Percentiles rank a stretch among this genome's conserved stretches.
phyloP scores from a whole-genome alignment of 1,139 yeast genomes.

The Kodamaea fungicola region DNA sequence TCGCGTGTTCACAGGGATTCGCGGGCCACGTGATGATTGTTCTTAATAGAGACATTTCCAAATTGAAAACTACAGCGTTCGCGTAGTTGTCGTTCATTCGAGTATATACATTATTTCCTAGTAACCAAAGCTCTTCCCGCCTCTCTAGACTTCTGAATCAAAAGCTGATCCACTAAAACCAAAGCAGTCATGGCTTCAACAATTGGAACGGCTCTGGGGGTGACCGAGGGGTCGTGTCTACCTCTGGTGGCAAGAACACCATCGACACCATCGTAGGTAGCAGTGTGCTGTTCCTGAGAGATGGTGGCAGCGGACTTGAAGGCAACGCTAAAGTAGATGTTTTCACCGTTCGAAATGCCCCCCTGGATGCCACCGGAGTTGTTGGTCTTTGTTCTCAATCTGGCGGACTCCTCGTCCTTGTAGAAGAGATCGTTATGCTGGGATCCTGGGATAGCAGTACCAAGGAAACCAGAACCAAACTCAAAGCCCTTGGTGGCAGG shows the following conservation, averaged over 20 bases:
- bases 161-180: conserved; percentile 79
- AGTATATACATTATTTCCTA: background rate
- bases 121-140: conserved; percentile 23
- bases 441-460: conserved; percentile 88
- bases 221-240: conserved; percentile 97
- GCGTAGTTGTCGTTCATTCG: no score
- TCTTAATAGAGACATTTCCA: no score
- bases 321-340: conserved; percentile 90
- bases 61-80: no score
- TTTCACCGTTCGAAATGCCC: conserved; percentile 94
- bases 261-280: conserved; percentile 78
- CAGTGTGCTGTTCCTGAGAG: conserved; percentile 85
- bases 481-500: conserved; percentile 99
- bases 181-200: conserved; percentile 98
- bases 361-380: conserved; percentile 98
- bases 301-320: conserved; percentile 98
- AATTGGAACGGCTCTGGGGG: conserved; percentile 97
- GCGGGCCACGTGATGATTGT: background rate
- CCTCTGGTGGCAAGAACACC: conserved; percentile 95
- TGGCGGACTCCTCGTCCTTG: conserved; percentile 49
- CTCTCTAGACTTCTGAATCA: conserved; percentile 86
- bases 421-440: conserved; percentile 87
- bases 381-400: conserved; percentile 81
- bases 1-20: conserved; percentile 5
- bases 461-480: conserved; percentile 92